Percentiles rank a stretch among this genome's conserved stretches.
These are phyloP conservation scores for Monosporozyma solicola DNA, from an alignment of 805 yeast genomes.

Conservation along the genomic window DNA sequence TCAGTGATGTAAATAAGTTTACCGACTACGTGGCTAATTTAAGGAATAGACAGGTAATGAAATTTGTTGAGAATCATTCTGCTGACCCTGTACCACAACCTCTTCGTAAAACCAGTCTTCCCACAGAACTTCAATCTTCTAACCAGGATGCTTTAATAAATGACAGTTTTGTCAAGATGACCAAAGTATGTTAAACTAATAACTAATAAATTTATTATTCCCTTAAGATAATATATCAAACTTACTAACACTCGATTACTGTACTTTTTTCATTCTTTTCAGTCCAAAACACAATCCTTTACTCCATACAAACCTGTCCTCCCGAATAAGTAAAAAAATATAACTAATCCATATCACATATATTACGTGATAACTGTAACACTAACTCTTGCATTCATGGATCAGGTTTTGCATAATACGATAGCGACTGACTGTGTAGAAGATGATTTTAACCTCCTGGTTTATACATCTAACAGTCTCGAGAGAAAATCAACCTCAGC, in stretches of 20 bases:
- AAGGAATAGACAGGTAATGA: not conserved
- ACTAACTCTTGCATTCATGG: not conserved
- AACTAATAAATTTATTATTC: not conserved
- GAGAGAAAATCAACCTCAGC: not conserved
- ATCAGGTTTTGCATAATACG: no score
- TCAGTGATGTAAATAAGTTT: not conserved
- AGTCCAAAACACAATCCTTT: conserved; percentile 10
- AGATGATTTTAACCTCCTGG: not conserved
- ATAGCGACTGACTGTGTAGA: no score
- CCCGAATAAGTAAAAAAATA: not conserved
- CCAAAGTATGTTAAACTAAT: conserved; percentile 7
- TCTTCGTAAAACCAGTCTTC: not conserved
- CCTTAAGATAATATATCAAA: not conserved
- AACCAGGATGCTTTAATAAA: conserved; percentile 3
- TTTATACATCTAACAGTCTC: not conserved
- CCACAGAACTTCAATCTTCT: not conserved
- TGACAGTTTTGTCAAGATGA: conserved; percentile 10
- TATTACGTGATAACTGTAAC: not conserved
- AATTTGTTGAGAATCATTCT: not conserved
- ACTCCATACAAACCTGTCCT: conserved; percentile 10
- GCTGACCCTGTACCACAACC: not conserved
- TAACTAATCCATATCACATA: not conserved
- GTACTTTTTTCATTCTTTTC: not conserved
- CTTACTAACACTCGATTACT: not conserved
- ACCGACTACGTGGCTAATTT: not conserved